Percentiles rank a stretch among this genome's conserved stretches.
Conservation (phyloP, 768 basidiomycete genomes). For the Naganishia friedmannii region DNA sequence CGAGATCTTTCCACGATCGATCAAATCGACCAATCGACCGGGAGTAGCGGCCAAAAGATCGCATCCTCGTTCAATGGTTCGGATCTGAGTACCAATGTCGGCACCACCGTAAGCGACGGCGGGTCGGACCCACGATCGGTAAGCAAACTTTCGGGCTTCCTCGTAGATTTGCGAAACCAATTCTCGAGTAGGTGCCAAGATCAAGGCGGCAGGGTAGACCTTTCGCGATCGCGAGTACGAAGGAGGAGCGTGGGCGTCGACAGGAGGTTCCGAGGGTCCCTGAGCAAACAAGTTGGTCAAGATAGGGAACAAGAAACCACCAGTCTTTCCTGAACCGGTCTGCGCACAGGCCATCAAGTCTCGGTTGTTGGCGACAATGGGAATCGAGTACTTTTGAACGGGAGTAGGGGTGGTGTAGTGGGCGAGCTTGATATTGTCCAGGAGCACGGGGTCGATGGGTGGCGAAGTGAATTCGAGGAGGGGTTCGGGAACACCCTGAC, state of each 20-base stretch:
- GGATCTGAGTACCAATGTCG: constrained; percentile 92
- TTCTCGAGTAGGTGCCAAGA: constrained; percentile 96
- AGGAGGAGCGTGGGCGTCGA: constrained; percentile 53
- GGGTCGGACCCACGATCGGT: constrained; percentile 98
- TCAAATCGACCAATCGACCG: constrained; percentile 94
- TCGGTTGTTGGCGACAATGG: constrained; percentile 80
- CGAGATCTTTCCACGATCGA: constrained; percentile 95
- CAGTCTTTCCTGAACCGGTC: constrained; percentile 99
- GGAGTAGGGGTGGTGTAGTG: constrained; percentile 94
- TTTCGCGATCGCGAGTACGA: constrained; percentile 70
- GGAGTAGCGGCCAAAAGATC: constrained; percentile 96
- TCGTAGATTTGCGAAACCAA: constrained; percentile 99
- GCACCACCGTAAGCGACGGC: constrained; percentile 99
- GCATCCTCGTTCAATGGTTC: constrained; percentile 91
- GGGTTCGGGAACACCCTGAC: constrained; percentile 93
- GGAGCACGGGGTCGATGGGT: constrained; percentile 84
- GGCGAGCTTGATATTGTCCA: constrained; percentile 90
- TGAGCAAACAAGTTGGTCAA: constrained; percentile 82
- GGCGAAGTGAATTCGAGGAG: constrained; percentile 79
- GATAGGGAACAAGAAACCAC: constrained; percentile 98
- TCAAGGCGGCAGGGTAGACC: constrained; percentile 93
- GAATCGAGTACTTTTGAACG: constrained; percentile 99
- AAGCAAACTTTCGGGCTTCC: constrained; percentile 97
- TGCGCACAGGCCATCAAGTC: constrained; percentile 58
- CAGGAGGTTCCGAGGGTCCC: constrained; percentile 74